phyloP scores from a whole-genome alignment of 1,284 basidiomycete genomes.

The Ceratobasidium sp. region DNA sequence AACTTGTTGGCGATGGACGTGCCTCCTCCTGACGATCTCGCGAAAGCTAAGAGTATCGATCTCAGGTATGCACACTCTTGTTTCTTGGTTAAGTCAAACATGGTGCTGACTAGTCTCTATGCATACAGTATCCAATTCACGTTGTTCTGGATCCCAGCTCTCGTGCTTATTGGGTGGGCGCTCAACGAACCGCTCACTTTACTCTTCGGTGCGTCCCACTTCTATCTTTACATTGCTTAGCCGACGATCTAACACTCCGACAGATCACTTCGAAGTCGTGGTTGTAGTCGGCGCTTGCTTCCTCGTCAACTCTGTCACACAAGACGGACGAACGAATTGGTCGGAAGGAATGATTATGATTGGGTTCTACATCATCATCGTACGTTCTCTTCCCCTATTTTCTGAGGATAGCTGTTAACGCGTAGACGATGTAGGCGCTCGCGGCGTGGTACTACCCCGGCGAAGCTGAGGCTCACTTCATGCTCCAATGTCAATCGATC shows the following conservation, averaged over 20 bases:
- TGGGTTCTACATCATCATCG: conserved; percentile 39
- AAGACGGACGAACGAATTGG: conserved; percentile 45
- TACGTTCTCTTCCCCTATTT: neutral
- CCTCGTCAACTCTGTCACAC: conserved; percentile 46
- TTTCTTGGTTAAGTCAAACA: too few species aligned
- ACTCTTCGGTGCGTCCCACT: conserved; percentile 41
- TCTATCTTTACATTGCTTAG: too few species aligned
- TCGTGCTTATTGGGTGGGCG: conserved; percentile 40
- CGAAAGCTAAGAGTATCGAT: conserved; percentile 72
- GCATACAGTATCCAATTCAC: conserved; percentile 45
- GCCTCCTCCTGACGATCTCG: conserved; percentile 63
- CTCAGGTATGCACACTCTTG: conserved; percentile 56
- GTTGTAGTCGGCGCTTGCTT: conserved; percentile 41
- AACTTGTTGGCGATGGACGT: conserved; percentile 53
- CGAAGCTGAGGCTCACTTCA: conserved; percentile 18
- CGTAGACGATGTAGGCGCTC: conserved; percentile 51
- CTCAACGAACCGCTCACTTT: conserved; percentile 45
- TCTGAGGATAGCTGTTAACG: conserved; percentile 53
- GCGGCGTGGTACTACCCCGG: conserved; percentile 47
- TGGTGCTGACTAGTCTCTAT: neutral
- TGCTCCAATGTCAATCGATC: conserved; percentile 37
- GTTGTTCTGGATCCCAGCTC: conserved; percentile 45
- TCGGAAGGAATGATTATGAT: conserved; percentile 45
- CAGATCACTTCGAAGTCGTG: conserved; percentile 39
- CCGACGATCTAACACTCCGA: too few species aligned